phyloP scores from a whole-genome alignment of 306 rosid genomes.

The Sindora glabra region DNA sequence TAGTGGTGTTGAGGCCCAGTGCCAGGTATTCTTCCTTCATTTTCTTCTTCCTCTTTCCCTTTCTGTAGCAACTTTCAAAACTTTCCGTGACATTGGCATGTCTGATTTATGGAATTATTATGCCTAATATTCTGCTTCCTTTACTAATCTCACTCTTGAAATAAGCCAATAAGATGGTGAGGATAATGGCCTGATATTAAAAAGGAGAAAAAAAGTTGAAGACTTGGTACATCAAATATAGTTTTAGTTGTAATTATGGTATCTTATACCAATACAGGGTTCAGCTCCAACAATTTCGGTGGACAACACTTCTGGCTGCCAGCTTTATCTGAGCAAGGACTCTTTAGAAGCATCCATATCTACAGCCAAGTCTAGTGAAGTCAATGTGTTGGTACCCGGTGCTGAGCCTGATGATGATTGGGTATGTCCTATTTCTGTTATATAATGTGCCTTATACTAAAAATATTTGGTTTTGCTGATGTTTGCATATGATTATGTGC shows the following conservation, averaged over 20 bases:
- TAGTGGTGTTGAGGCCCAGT: slow-evolving; percentile 89
- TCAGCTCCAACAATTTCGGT: slow-evolving; percentile 88
- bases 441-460: background rate
- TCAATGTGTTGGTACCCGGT: slow-evolving; percentile 86
- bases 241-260: background rate
- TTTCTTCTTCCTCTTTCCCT: background rate
- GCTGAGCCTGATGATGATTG: slow-evolving; percentile 70
- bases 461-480: slow-evolving; percentile 1
- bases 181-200: background rate
- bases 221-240: background rate
- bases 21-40: slow-evolving; percentile 52
- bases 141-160: background rate
- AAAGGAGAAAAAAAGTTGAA: background rate
- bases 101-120: background rate
- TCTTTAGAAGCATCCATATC: slow-evolving; percentile 72
- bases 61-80: background rate
- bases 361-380: slow-evolving; percentile 94
- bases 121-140: background rate
- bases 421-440: slow-evolving; percentile 45
- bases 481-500: background rate
- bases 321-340: slow-evolving; percentile 81
- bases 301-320: slow-evolving; percentile 89
- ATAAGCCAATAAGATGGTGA: background rate
- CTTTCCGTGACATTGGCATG: slow-evolving; percentile 14
- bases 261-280: slow-evolving; percentile 47